Evolutionary conservation across 1,139 yeast genomes (phyloP).

Genomic region (Yamadazyma oceani): DNA sequence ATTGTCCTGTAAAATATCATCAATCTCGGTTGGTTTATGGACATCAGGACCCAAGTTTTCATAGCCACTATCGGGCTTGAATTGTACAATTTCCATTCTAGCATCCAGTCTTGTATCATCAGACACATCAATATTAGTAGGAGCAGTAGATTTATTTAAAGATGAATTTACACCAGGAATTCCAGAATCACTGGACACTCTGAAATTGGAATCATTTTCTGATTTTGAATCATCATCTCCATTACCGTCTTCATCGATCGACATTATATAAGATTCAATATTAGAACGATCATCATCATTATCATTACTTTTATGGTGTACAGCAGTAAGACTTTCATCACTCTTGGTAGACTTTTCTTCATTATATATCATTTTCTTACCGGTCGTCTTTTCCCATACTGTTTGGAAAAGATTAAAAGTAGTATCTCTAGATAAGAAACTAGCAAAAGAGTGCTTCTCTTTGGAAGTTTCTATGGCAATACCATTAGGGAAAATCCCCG

Average conservation of each 20-base stretch:
- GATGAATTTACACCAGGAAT: too few species aligned
- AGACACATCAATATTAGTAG: too few species aligned
- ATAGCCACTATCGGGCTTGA: slow-evolving; percentile 34
- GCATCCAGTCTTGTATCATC: slow-evolving; percentile 10
- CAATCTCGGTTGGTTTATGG: slow-evolving; percentile 34
- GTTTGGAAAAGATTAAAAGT: slow-evolving; percentile 68
- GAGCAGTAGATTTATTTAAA: too few species aligned
- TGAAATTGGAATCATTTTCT: slow-evolving; percentile 2
- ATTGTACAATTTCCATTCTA: slow-evolving; percentile 21
- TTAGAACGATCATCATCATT: slow-evolving; percentile 9
- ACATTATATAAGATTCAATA: slow-evolving; percentile 33
- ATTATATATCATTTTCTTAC: slow-evolving; percentile 18
- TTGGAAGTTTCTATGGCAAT: slow-evolving; percentile 71
- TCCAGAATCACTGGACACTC: slow-evolving; percentile 16
- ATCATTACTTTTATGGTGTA: slow-evolving; percentile 8
- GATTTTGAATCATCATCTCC: slow-evolving; percentile 14
- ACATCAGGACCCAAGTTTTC: slow-evolving; percentile 38
- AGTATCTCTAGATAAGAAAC: slow-evolving; percentile 79
- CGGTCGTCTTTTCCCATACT: slow-evolving; percentile 49
- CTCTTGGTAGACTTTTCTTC: slow-evolving; percentile 11
- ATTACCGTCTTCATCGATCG: slow-evolving; percentile 32
- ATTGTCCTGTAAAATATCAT: slow-evolving; percentile 19
- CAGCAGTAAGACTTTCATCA: slow-evolving; percentile 10
- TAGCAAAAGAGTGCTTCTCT: slow-evolving; percentile 76
- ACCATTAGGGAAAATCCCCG: slow-evolving; percentile 90